These are phyloP conservation scores for Chlorella sorokiniana DNA, from an alignment of 139 green algal species.

Conservation along the genomic window DNA sequence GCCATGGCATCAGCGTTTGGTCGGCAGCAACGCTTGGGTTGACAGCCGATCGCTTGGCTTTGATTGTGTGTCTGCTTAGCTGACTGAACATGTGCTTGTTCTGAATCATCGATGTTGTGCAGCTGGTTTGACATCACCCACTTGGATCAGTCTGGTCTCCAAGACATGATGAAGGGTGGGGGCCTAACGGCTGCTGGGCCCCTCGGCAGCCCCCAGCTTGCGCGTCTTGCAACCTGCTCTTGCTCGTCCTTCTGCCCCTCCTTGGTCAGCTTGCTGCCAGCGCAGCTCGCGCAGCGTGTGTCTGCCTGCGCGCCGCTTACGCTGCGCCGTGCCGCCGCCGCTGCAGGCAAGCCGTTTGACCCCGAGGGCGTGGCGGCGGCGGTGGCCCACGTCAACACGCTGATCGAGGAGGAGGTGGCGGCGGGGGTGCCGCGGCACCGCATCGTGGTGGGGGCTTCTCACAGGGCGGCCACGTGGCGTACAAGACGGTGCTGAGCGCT, in stretches of 20 bases:
- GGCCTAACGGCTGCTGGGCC: neutral
- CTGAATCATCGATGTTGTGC: neutral
- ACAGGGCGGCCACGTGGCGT: constrained; percentile 49
- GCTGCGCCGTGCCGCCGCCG: neutral
- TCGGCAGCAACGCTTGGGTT: too few relatives aligned
- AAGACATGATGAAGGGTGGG: constrained; percentile 42
- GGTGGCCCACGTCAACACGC: constrained; percentile 25
- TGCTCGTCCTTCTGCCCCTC: neutral
- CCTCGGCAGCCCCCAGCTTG: neutral
- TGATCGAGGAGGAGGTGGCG: constrained; percentile 47
- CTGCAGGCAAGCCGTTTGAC: constrained; percentile 35
- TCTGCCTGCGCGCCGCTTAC: neutral
- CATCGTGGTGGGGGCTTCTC: constrained; percentile 50
- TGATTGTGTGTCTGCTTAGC: too few relatives aligned
- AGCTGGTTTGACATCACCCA: constrained; percentile 63
- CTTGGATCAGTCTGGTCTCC: constrained; percentile 26
- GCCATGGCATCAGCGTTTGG: too few relatives aligned
- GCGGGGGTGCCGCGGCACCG: constrained; percentile 40
- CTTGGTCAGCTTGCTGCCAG: neutral
- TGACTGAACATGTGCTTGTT: neutral
- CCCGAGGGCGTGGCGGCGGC: constrained; percentile 34
- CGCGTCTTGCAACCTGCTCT: neutral
- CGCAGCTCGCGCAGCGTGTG: neutral
- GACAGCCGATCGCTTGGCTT: too few relatives aligned
- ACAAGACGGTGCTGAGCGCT: constrained; percentile 37